Base-by-base conservation (phyloP, 768 basidiomycete species). In the Lentinus brumalis region DNA sequence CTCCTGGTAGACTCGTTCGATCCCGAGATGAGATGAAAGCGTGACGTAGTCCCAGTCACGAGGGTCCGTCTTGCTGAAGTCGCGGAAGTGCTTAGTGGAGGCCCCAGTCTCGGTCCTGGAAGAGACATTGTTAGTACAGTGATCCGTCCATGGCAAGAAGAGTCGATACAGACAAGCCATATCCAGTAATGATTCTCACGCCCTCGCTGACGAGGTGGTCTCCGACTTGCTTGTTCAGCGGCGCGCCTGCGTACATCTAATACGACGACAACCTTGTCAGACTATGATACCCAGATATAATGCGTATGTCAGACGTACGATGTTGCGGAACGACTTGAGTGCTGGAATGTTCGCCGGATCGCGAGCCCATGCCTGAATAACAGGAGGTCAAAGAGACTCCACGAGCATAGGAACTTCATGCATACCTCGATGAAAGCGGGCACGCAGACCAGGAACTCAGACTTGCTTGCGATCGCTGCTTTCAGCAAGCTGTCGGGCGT, bases 181-280 rank as follows among this genome's bases (percentile, higher is more conserved):
- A 82, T 21, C 73, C 60, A 5, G 66, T 68, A 5, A 60, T 42
- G 1, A 80, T 47, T 4, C 63, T 60, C 3, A 80, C 75, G 0
- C 77, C 77, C 26, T 71, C 62, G 21, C 67, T 62, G 7, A 64
- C 64, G 21, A 80, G 42, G 12, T 53, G 50, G 16, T 80, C 73
- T 1, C 78, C 80, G 1, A 71, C 63, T 4, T 67, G 68, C 55
- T 73, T 64, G 14, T 75, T 71, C 4, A 81, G 53, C 12, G 78
- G 74, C 0, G 77, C 78, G 26, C 79, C 79, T 9, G 73, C 76
- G 47, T 66, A 79, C 0, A 64, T 9, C 80, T 81, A 1, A 26
- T 2, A 1, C 21, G 21, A 26, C 21, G 21, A 26, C 21, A 26
- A 1, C 2, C 1, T 26, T 26, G 21, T 26, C 21, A 26, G 21